phyloP scores from a whole-genome alignment of 306 rosid species.

The Mimosa bimucronata region DNA sequence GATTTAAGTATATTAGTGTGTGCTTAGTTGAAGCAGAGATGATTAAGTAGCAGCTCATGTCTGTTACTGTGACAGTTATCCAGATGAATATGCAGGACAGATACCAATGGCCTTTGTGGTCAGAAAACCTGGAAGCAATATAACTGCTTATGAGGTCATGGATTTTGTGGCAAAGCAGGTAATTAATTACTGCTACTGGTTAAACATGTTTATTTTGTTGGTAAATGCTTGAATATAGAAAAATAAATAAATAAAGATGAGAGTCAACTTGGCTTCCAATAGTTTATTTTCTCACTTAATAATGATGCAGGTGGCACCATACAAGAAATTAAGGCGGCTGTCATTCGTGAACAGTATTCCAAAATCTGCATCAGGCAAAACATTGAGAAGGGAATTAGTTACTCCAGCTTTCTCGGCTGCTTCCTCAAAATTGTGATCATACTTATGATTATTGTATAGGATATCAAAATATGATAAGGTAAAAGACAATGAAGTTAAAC shows the following conservation, averaged over 20 bases:
- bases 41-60: not conserved
- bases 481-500: no score
- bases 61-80: conserved; percentile 54
- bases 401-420: conserved; percentile 49
- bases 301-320: conserved; percentile 75
- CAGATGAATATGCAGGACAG: conserved; percentile 83
- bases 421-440: conserved; percentile 51
- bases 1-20: not conserved
- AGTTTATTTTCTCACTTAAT: not conserved
- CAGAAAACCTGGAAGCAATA: conserved; percentile 70
- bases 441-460: no score
- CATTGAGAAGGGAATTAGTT: conserved; percentile 81
- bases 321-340: conserved; percentile 81
- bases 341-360: conserved; percentile 68
- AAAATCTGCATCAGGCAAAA: conserved; percentile 82
- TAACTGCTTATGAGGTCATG: conserved; percentile 60
- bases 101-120: conserved; percentile 90
- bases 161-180: conserved; percentile 81
- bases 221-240: not conserved
- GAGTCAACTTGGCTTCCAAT: not conserved
- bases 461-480: not conserved
- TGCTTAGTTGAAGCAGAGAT: not conserved
- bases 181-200: conserved; percentile 26
- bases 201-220: no score
- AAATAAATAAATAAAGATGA: no score